Evolutionary conservation across 345 rosid species (phyloP).

Genomic region (Salix viminalis): DNA sequence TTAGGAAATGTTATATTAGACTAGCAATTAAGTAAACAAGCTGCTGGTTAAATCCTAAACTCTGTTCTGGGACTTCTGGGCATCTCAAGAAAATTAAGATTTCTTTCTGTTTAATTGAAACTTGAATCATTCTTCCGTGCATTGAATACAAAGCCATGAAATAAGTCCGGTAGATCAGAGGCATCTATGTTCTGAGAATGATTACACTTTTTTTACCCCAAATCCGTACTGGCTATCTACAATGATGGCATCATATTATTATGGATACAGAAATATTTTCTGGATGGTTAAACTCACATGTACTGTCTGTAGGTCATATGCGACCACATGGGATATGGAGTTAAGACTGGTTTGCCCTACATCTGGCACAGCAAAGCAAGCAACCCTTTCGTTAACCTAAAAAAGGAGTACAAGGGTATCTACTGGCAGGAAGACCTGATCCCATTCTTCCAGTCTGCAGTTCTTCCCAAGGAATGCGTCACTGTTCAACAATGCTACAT

Average conservation of each 20-base stretch:
- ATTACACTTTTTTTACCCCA: neutral
- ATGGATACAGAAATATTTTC: neutral
- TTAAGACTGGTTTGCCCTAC: constrained; percentile 42
- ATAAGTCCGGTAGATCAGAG: neutral
- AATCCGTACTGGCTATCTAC: neutral
- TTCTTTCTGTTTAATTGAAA: neutral
- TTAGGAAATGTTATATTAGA: neutral
- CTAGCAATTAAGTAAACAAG: neutral
- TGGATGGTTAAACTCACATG: constrained; percentile 3
- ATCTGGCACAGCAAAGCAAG: constrained; percentile 44
- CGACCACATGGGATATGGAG: constrained; percentile 57
- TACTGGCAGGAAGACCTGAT: constrained; percentile 45
- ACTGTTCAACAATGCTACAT: constrained; percentile 45
- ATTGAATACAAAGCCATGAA: neutral
- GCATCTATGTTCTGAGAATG: neutral
- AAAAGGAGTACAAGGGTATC: constrained; percentile 40
- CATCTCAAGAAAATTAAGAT: neutral
- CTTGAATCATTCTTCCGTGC: neutral
- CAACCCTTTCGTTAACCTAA: constrained; percentile 40
- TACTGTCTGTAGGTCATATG: constrained; percentile 37
- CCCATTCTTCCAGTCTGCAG: constrained; percentile 43
- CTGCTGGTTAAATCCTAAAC: neutral
- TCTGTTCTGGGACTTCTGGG: neutral
- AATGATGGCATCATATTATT: neutral
- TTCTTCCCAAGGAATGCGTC: constrained; percentile 43